phyloP scores from a whole-genome alignment of 108 stramenopile genomes.

The Nitzschia inconspicua region DNA sequence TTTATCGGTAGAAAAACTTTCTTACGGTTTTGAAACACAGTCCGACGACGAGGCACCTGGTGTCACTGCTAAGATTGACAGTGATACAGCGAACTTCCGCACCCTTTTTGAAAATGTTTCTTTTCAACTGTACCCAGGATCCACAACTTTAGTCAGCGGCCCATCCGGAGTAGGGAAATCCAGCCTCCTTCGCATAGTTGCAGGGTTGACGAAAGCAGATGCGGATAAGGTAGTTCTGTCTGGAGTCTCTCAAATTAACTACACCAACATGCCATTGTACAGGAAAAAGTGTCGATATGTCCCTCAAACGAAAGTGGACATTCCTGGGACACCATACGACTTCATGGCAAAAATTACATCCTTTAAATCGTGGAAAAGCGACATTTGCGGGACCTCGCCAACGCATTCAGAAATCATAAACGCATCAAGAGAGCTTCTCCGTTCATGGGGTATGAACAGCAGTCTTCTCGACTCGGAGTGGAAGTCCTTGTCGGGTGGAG shows the following conservation, averaged over 20 bases:
- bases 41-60: conserved; percentile 9
- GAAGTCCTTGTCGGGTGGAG: conserved; percentile 82
- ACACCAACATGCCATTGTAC: conserved; percentile 38
- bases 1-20: neutral
- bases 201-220: conserved; percentile 46
- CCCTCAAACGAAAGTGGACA: conserved; percentile 70
- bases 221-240: conserved; percentile 11
- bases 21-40: conserved; percentile 7
- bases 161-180: conserved; percentile 75
- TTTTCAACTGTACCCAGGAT: conserved; percentile 17
- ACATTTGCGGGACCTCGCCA: neutral
- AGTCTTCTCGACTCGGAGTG: conserved; percentile 50
- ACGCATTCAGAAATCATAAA: conserved; percentile 10
- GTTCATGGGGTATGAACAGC: conserved; percentile 27
- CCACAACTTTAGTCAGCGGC: conserved; percentile 30
- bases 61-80: too few species aligned
- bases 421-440: neutral
- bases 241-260: conserved; percentile 7
- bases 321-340: conserved; percentile 56
- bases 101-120: conserved; percentile 28
- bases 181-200: conserved; percentile 62
- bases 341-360: conserved; percentile 21
- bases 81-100: neutral
- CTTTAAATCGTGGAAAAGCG: conserved; percentile 20
- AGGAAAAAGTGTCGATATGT: conserved; percentile 72